Conservation (phyloP, 306 rosid species). For the Fragaria iinumae region DNA sequence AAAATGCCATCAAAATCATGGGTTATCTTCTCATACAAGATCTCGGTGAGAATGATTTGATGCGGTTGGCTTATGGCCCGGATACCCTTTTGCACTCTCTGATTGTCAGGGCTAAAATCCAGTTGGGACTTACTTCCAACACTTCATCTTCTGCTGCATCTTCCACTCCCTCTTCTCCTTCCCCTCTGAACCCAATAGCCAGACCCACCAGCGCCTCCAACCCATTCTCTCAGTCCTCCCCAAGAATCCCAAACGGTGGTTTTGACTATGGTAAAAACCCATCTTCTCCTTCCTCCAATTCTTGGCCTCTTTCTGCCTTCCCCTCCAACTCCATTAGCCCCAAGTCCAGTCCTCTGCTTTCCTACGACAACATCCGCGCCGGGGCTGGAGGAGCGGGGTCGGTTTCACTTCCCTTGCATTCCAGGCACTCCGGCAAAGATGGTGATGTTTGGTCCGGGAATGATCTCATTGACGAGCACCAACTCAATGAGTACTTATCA, state of each 20-base stretch:
- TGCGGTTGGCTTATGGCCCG: constrained; percentile 52
- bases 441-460: constrained; percentile 33
- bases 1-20: constrained; percentile 76
- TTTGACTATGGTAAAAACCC: constrained; percentile 55
- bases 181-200: constrained; percentile 63
- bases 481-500: constrained; percentile 66
- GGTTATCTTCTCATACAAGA: constrained; percentile 64
- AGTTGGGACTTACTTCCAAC: constrained; percentile 42
- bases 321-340: constrained; percentile 70
- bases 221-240: constrained; percentile 63
- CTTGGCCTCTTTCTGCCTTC: constrained; percentile 53
- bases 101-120: constrained; percentile 50
- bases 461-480: constrained; percentile 71
- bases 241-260: constrained; percentile 41
- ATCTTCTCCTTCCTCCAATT: constrained; percentile 52
- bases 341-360: constrained; percentile 57
- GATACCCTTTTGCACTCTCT: constrained; percentile 50
- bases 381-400: constrained; percentile 37
- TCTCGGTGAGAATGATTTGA: constrained; percentile 53
- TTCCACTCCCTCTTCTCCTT: constrained; percentile 47
- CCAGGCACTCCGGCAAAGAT: constrained; percentile 35
- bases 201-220: constrained; percentile 39
- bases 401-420: constrained; percentile 31
- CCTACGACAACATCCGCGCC: constrained; percentile 56
- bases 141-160: constrained; percentile 38